Base-by-base conservation (phyloP, 202 grass and related monocot species). In the Schoenoplectus triqueter region DNA sequence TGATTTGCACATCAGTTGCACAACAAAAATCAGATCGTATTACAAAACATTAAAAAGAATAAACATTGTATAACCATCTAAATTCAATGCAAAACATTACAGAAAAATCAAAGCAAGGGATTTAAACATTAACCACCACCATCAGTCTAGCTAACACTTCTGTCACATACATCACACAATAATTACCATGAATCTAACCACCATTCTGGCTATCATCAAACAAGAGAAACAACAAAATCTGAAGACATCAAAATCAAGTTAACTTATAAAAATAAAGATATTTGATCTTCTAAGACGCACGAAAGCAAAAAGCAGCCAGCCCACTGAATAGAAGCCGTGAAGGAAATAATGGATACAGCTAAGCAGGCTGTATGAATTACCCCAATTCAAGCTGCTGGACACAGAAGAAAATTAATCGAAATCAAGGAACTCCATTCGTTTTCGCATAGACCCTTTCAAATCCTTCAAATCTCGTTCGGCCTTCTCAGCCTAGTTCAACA, bases 341-440 rank as follows among this genome's bases (percentile, higher is more conserved):
- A 82, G 85, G 88, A 19, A 95, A 95, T 91, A 57, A 21, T 0
- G 59, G 88, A 81, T 84, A 85, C 81, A 80, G 70, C 87, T 69
- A 63, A 73, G 83, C 2, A 80, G 45, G 9, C 85, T 84, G 74
- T 44, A 55, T 40, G 61, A 31, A 89, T 86, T 51, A 78, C 52
- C 54, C 74, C 70, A 31, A 76, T 14, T 56, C 31, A 50, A 60
- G 39, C 74, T 60, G 60, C 31, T 60, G 54, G 60, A 68, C 54
- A 68, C 54, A 65, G 50, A 48, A 14, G n/a, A 56, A 64, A 11
- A 21, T 84, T 82, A 98, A 87, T 98, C 95, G 3, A 98, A 91
- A 84, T 98, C 95, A 22, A 98, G 90, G 84, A 98, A 98, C 87
- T 98, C 95, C 95, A 98, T 98, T 78, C 93, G 87, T 90, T 99